Evolutionary conservation across 495 filamentous ascomycete genomes (phyloP).

Genomic region (Aspergillus funiculosus): DNA sequence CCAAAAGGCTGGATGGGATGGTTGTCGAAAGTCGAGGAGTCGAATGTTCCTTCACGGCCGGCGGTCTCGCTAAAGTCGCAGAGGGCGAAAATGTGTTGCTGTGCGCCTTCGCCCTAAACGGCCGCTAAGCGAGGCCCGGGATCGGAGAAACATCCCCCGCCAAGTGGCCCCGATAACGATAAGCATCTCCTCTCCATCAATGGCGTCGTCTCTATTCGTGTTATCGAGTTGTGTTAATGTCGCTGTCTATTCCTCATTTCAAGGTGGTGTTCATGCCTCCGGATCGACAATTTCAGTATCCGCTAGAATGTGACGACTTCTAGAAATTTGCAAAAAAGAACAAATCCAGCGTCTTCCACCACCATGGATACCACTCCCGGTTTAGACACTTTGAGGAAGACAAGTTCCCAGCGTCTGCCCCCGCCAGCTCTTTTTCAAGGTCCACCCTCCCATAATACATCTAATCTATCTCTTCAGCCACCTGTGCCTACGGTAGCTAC

Average conservation of each 20-base stretch:
- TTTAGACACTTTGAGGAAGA: slow-evolving; percentile 28
- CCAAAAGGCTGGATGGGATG: slow-evolving; percentile 39
- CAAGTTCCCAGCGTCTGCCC: slow-evolving; percentile 56
- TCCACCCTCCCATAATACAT: slow-evolving; percentile 72
- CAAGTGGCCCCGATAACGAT: slow-evolving; percentile 22
- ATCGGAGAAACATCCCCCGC: slow-evolving; percentile 19
- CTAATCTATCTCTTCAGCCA: slow-evolving; percentile 63
- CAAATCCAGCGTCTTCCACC: not conserved
- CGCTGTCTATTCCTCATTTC: not conserved
- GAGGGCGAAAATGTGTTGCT: slow-evolving; percentile 27
- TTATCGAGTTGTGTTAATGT: no score
- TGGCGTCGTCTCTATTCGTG: not conserved
- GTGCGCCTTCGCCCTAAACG: slow-evolving; percentile 29
- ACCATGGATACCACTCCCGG: slow-evolving; percentile 18
- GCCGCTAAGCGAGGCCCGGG: slow-evolving; percentile 42
- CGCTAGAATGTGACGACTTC: slow-evolving; percentile 1
- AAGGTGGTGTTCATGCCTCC: not conserved
- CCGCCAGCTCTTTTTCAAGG: slow-evolving; percentile 74
- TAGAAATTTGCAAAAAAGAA: not conserved
- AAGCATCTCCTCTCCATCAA: slow-evolving; percentile 10
- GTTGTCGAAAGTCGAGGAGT: slow-evolving; percentile 45
- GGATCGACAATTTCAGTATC: not conserved
- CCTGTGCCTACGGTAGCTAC: slow-evolving; percentile 30
- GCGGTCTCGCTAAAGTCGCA: slow-evolving; percentile 27
- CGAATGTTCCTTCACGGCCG: slow-evolving; percentile 35